phyloP scores from a whole-genome alignment of 257 asterid genomes.

The Primulina tabacum region DNA sequence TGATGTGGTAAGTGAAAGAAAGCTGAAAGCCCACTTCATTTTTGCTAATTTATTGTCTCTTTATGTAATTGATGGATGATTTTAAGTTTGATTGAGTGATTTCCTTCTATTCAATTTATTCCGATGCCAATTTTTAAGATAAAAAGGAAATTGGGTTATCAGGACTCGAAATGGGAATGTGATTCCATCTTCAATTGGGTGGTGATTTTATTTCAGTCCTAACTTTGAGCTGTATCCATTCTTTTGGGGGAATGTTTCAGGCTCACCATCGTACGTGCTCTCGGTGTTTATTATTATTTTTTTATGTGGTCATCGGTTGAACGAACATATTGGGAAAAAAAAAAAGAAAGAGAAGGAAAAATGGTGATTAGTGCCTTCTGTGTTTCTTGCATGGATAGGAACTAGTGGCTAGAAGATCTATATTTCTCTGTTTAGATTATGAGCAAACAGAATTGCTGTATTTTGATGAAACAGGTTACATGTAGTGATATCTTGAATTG shows the following conservation, averaged over 20 bases:
- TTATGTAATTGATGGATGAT: conserved; percentile 3
- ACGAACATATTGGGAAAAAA: too few species aligned
- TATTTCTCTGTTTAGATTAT: conserved; percentile 7
- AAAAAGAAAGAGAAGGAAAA: background rate
- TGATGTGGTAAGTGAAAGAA: conserved; percentile 15
- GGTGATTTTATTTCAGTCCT: conserved; percentile 1
- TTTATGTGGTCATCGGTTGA: background rate
- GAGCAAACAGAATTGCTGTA: background rate
- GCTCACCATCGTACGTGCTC: conserved; percentile 12
- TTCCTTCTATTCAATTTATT: conserved; percentile 13
- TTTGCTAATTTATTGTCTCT: conserved; percentile 10
- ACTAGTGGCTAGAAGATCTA: conserved; percentile 11
- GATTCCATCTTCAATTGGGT: conserved; percentile 23
- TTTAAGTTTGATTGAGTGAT: conserved; percentile 10
- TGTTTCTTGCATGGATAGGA: background rate
- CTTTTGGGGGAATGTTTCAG: conserved; percentile 9
- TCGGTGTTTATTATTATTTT: background rate
- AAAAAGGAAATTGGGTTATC: background rate
- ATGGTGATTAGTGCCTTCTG: background rate
- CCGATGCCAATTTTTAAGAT: conserved; percentile 14
- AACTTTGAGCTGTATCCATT: conserved; percentile 10
- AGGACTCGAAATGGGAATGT: conserved; percentile 3
- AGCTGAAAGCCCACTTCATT: conserved; percentile 24
- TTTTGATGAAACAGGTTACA: conserved; percentile 14
- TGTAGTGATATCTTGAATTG: background rate